These are phyloP conservation scores for Plantago rigida DNA, from an alignment of 305 asterid species.

Conservation along the genomic window DNA sequence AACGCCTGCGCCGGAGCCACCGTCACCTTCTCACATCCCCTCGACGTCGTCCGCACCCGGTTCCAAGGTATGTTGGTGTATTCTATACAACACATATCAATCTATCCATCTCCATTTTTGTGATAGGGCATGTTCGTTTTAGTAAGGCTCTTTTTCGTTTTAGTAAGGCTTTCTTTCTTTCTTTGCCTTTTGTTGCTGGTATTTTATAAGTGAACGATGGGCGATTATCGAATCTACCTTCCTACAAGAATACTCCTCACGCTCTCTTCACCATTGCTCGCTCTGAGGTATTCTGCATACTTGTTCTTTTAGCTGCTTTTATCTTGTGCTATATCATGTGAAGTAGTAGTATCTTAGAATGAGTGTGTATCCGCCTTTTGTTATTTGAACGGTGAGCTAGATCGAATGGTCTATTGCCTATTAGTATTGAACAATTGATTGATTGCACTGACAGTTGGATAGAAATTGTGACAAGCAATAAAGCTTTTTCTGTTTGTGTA, in stretches of 20 bases:
- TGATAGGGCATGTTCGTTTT: not conserved
- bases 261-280: constrained; percentile 81
- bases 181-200: not conserved
- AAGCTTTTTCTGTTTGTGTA: no score
- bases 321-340: no score
- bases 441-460: no score
- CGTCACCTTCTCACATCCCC: constrained; percentile 72
- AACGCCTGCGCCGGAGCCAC: constrained; percentile 89
- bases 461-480: no score
- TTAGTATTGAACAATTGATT: no score
- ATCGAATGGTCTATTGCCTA: no score
- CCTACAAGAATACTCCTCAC: constrained; percentile 72
- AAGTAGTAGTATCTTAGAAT: no score
- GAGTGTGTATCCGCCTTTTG: no score
- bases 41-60: constrained; percentile 92
- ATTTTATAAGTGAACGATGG: constrained; percentile 66
- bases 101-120: not conserved
- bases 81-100: no score
- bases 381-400: no score
- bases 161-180: not conserved
- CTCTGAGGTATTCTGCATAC: constrained; percentile 43
- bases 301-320: no score
- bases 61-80: constrained; percentile 51
- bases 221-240: constrained; percentile 47
- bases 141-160: not conserved